Percentiles rank a stretch among this genome's conserved stretches.
These are phyloP conservation scores for Huntiella decipiens DNA, from an alignment of 2,329 filamentous ascomycete species.

Conservation along the genomic window DNA sequence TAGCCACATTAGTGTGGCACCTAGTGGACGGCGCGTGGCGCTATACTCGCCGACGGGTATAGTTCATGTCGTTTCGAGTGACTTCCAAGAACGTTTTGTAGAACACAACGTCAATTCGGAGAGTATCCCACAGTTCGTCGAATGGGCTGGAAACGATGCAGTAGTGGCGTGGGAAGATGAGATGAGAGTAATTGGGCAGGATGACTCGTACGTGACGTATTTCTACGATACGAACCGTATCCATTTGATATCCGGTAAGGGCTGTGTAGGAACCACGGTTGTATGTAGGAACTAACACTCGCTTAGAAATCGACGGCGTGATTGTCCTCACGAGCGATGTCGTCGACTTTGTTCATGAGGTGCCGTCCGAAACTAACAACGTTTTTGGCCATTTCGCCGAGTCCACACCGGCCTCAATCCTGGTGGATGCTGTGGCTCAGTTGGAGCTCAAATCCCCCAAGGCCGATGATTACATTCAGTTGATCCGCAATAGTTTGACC, in stretches of 20 bases:
- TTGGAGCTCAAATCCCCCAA: slow-evolving; percentile 89
- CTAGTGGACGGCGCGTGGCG: slow-evolving; percentile 73
- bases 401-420: slow-evolving; percentile 75
- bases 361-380: slow-evolving; percentile 68
- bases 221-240: slow-evolving; percentile 82
- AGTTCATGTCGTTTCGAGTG: slow-evolving; percentile 82
- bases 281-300: not conserved
- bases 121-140: slow-evolving; percentile 68
- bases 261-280: slow-evolving; percentile 9
- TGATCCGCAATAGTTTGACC: slow-evolving; percentile 70
- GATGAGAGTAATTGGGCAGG: slow-evolving; percentile 78
- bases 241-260: slow-evolving; percentile 63
- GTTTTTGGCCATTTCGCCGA: slow-evolving; percentile 80
- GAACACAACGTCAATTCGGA: slow-evolving; percentile 80
- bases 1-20: slow-evolving; percentile 73
- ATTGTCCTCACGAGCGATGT: slow-evolving; percentile 76
- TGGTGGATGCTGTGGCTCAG: slow-evolving; percentile 80
- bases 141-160: slow-evolving; percentile 94
- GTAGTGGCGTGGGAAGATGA: slow-evolving; percentile 97
- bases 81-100: slow-evolving; percentile 81
- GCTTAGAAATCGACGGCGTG: slow-evolving; percentile 57
- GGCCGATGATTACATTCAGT: slow-evolving; percentile 91
- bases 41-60: slow-evolving; percentile 73
- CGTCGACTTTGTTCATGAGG: slow-evolving; percentile 95
- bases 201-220: slow-evolving; percentile 55